These are phyloP conservation scores for Annulohypoxylon bovei DNA, from an alignment of 495 filamentous ascomycete genomes.

Conservation along the genomic window DNA sequence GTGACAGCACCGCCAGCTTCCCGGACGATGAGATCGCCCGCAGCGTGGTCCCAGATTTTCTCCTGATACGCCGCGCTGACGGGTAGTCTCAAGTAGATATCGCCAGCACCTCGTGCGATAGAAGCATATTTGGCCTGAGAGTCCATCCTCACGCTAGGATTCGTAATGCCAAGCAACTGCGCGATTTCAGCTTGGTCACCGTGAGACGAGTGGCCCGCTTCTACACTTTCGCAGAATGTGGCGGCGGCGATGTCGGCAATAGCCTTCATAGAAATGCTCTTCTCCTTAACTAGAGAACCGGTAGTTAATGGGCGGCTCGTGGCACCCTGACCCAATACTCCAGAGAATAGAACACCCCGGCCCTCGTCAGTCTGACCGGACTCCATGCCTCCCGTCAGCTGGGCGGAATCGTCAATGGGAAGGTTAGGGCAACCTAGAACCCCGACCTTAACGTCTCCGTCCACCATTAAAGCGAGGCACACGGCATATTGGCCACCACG, in stretches of 20 bases:
- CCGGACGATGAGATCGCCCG: slow-evolving; percentile 92
- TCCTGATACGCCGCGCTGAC: slow-evolving; percentile 88
- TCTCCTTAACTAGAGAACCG: slow-evolving; percentile 65
- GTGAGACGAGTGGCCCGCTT: slow-evolving; percentile 89
- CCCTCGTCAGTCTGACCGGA: slow-evolving; percentile 71
- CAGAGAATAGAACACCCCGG: slow-evolving; percentile 86
- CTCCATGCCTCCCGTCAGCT: slow-evolving; percentile 72
- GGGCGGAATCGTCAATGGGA: slow-evolving; percentile 78
- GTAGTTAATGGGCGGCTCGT: slow-evolving; percentile 73
- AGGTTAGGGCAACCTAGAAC: slow-evolving; percentile 96
- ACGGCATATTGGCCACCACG: slow-evolving; percentile 98
- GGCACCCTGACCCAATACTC: slow-evolving; percentile 79
- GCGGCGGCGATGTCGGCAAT: slow-evolving; percentile 78
- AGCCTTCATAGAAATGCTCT: slow-evolving; percentile 78
- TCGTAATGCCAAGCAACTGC: slow-evolving; percentile 82
- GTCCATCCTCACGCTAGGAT: slow-evolving; percentile 88
- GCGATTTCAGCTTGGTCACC: slow-evolving; percentile 87
- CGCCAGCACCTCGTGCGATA: slow-evolving; percentile 93
- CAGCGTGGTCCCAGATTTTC: slow-evolving; percentile 99
- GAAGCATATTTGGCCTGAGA: slow-evolving; percentile 98
- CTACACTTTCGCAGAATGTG: slow-evolving; percentile 94
- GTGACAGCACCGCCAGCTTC: slow-evolving; percentile 94
- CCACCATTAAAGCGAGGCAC: slow-evolving; percentile 88
- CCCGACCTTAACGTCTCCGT: slow-evolving; percentile 94
- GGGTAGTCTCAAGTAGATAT: slow-evolving; percentile 91